Conservation (phyloP, 2,329 filamentous ascomycete genomes). For the Aureobasidium musti region DNA sequence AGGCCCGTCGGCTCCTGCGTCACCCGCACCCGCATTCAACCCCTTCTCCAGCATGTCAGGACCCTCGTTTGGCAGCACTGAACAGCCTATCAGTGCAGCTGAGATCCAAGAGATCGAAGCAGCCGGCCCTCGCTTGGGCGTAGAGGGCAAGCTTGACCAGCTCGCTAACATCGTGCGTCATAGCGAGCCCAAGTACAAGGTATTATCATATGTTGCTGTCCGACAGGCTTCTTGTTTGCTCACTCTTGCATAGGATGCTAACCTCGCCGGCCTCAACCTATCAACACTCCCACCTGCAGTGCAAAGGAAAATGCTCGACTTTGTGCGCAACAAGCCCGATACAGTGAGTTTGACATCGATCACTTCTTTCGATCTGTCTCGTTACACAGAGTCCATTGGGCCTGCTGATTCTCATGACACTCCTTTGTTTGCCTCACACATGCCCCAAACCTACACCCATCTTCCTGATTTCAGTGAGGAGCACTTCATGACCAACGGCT, state of each 20-base stretch:
- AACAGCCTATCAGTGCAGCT: slow-evolving; percentile 25
- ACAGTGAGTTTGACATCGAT: slow-evolving; percentile 13
- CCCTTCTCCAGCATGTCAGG: slow-evolving; percentile 13
- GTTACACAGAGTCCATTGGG: neutral
- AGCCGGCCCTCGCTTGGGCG: slow-evolving; percentile 25
- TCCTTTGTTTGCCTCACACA: slow-evolving; percentile 4
- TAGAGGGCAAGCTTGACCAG: slow-evolving; percentile 25
- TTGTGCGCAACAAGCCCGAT: slow-evolving; percentile 24
- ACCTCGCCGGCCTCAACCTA: slow-evolving; percentile 13
- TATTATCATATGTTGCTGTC: neutral
- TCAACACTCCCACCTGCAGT: slow-evolving; percentile 20
- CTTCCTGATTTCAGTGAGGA: slow-evolving; percentile 9
- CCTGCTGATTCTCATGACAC: neutral
- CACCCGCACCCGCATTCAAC: slow-evolving; percentile 6
- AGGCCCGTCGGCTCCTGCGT: slow-evolving; percentile 1
- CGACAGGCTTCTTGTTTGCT: neutral
- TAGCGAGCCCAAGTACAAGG: slow-evolving; percentile 29
- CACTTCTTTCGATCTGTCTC: neutral
- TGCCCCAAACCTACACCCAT: slow-evolving; percentile 21
- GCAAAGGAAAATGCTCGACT: slow-evolving; percentile 31
- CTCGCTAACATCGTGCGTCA: slow-evolving; percentile 30
- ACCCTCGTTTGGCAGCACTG: neutral
- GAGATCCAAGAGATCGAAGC: slow-evolving; percentile 30
- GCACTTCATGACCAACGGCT: slow-evolving; percentile 14
- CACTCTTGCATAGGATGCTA: slow-evolving; percentile 4